Base-by-base conservation (phyloP, 345 rosid species). In the Heritiera littoralis region DNA sequence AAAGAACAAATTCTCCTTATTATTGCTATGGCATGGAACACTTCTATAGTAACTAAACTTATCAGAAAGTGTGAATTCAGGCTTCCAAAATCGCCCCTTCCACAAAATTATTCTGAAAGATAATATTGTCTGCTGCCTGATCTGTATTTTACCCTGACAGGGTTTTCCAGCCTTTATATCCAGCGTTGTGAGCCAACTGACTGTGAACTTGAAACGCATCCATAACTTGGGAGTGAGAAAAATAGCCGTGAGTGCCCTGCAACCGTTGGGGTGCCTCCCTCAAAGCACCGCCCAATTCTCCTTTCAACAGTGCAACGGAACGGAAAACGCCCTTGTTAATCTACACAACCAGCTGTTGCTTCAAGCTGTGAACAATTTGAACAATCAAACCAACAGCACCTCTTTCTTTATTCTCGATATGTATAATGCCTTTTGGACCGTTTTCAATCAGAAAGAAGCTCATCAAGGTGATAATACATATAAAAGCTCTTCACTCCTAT, bases 181-280 rank as follows among this genome's bases (percentile, higher is more conserved):
- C 32, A 28, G 77, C 80, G 96, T 92, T 66, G 90, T 93, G 82
- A 77, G 79, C 60, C 97, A 93, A 83, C 72, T 85, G 0, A 81
- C 78, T 2, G 38, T 79, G 79, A 83, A 95, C 82, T 17, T 91
- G 80, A 86, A 87, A 52, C 82, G 87, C 6, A 85, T 95, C 65
- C 84, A 88, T 40, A 70, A 35, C 65, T 58, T 88, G 75, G 99
- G 99, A 74, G 90, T 93, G 71, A 84, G 83, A 54, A 93, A 85
- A 83, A 70, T 95, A 49, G 86, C 75, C 0, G 85, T 90, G 18
- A 72, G 88, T 6, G 79, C 82, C 32, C 76, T 95, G 28, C 90
- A 84, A 40, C 99, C 99, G 8, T 72, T 91, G 49, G 98, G 99
- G 1, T 95, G 99, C 80, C 93, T 93, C 63, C 99, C 99, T 28